Evolutionary conservation across 495 filamentous ascomycete species (phyloP).

Genomic region (Schizothecium vesticola): DNA sequence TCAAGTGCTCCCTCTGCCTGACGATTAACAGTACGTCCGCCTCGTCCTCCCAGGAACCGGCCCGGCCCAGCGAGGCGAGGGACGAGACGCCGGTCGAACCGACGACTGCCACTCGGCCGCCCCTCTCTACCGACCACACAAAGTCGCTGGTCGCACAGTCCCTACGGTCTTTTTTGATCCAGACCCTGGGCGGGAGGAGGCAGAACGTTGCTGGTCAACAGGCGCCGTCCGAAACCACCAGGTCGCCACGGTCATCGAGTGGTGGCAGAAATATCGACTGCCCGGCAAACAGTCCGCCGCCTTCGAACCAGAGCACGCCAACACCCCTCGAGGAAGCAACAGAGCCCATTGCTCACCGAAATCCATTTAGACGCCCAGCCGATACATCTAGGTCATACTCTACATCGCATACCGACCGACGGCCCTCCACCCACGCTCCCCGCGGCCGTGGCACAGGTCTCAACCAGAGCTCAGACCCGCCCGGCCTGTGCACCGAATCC

Average conservation of each 20-base stretch:
- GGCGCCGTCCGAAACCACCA: constrained; percentile 1
- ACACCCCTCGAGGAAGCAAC: not conserved
- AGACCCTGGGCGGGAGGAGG: constrained; percentile 10
- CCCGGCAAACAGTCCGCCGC: not conserved
- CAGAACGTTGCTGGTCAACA: not conserved
- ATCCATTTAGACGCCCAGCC: constrained; percentile 22
- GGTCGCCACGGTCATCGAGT: constrained; percentile 1
- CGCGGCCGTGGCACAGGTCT: not conserved
- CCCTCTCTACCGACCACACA: constrained; percentile 30
- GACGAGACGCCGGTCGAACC: not conserved
- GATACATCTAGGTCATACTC: constrained; percentile 32
- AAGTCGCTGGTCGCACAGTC: constrained; percentile 27
- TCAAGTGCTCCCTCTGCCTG: constrained; percentile 79
- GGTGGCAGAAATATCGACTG: not conserved
- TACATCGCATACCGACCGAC: constrained; percentile 36
- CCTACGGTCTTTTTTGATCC: constrained; percentile 23
- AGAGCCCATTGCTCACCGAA: constrained; percentile 23
- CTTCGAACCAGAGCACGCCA: not conserved
- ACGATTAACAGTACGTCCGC: constrained; percentile 66
- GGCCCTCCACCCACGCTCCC: constrained; percentile 13
- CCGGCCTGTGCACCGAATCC: constrained; percentile 24
- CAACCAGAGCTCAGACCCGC: constrained; percentile 12
- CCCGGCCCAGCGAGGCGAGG: constrained; percentile 4
- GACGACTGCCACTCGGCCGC: constrained; percentile 9
- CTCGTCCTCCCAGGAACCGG: constrained; percentile 10